Evolutionary conservation across 2,329 filamentous ascomycete genomes (phyloP).

Genomic region (Neopestalotiopsis sp.): DNA sequence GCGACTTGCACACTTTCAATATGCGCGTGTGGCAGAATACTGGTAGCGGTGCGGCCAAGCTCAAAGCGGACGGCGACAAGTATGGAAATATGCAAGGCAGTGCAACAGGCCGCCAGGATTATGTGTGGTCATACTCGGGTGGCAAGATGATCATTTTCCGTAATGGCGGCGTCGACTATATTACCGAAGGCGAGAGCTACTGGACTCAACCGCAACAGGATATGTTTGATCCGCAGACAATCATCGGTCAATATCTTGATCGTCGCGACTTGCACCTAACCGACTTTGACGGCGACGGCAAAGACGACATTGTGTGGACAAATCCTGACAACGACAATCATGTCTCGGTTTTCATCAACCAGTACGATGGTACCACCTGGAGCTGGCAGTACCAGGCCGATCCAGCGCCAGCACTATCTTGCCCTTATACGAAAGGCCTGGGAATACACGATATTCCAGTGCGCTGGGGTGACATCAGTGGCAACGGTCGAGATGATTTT

Average conservation of each 20-base stretch:
- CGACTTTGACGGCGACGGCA: slow-evolving; percentile 44
- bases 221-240: slow-evolving; percentile 7
- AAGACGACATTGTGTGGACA: slow-evolving; percentile 38
- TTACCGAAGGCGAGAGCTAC: slow-evolving; percentile 17
- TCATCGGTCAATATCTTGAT: slow-evolving; percentile 23
- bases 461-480: slow-evolving; percentile 38
- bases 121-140: slow-evolving; percentile 27
- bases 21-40: slow-evolving; percentile 29
- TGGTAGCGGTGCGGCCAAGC: slow-evolving; percentile 25
- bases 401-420: slow-evolving; percentile 19
- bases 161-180: slow-evolving; percentile 18
- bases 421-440: slow-evolving; percentile 30
- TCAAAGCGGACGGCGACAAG: slow-evolving; percentile 33
- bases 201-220: slow-evolving; percentile 14
- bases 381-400: slow-evolving; percentile 18
- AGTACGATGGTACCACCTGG: slow-evolving; percentile 21
- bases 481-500: slow-evolving; percentile 35
- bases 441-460: slow-evolving; percentile 33
- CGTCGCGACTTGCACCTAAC: slow-evolving; percentile 38
- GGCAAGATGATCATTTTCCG: slow-evolving; percentile 24
- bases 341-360: slow-evolving; percentile 33
- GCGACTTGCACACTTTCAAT: slow-evolving; percentile 20
- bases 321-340: slow-evolving; percentile 30
- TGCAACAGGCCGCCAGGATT: slow-evolving; percentile 29
- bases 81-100: slow-evolving; percentile 37